These are phyloP conservation scores for Globisporangium viniferum DNA, from an alignment of 352 stramenopile genomes.

Conservation along the genomic window DNA sequence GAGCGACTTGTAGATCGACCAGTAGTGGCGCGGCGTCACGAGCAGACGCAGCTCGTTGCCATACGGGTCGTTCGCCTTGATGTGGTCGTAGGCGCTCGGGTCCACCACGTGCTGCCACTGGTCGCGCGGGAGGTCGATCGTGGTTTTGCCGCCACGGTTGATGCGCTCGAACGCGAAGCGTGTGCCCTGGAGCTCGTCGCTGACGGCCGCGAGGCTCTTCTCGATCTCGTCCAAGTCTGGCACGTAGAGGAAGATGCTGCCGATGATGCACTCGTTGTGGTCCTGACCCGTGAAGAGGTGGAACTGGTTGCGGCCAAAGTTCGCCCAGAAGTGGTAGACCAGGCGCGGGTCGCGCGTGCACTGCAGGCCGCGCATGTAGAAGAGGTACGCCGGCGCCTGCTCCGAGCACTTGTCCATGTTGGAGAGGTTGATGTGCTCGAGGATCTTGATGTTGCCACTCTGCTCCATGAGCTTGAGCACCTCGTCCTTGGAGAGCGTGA, in stretches of 20 bases:
- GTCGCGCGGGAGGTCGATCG: slow-evolving; percentile 43
- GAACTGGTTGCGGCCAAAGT: slow-evolving; percentile 70
- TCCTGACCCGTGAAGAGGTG: slow-evolving; percentile 64
- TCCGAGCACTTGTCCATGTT: slow-evolving; percentile 56
- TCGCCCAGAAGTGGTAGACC: slow-evolving; percentile 69
- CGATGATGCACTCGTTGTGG: slow-evolving; percentile 56
- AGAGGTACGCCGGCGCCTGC: slow-evolving; percentile 39
- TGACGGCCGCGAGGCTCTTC: slow-evolving; percentile 40
- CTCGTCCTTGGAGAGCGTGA: slow-evolving; percentile 43
- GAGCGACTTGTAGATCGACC: slow-evolving; percentile 53
- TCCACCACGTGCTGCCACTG: slow-evolving; percentile 58
- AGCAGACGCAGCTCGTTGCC: slow-evolving; percentile 55
- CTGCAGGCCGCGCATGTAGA: slow-evolving; percentile 63
- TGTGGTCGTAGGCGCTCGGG: slow-evolving; percentile 47
- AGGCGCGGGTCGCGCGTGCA: slow-evolving; percentile 65
- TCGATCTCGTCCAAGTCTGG: slow-evolving; percentile 53
- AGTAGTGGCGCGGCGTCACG: slow-evolving; percentile 55
- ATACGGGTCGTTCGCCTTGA: slow-evolving; percentile 60
- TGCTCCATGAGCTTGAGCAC: slow-evolving; percentile 50
- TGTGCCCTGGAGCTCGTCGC: slow-evolving; percentile 48
- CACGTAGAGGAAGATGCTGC: slow-evolving; percentile 59
- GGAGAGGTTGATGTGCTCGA: slow-evolving; percentile 72
- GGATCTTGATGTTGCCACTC: slow-evolving; percentile 60
- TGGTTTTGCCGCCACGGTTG: slow-evolving; percentile 49
- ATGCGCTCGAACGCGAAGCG: slow-evolving; percentile 49